Evolutionary conservation across 2,329 filamentous ascomycete genomes (phyloP).

Genomic region (Hypoxylon sp.): DNA sequence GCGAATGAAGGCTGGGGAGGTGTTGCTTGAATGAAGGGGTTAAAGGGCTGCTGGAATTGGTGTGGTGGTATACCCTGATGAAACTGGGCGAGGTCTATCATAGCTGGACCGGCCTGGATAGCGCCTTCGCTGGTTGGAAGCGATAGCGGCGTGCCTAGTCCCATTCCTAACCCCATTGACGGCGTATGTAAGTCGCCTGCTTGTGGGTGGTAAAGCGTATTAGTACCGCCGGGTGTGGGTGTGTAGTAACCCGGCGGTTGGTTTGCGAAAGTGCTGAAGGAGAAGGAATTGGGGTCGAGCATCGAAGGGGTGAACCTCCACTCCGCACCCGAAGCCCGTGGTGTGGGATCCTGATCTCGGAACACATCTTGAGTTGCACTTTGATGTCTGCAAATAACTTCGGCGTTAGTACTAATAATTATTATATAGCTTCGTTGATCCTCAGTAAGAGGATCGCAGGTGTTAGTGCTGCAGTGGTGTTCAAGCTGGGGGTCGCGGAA

Average conservation of each 20-base stretch:
- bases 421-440: slow-evolving; percentile 11
- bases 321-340: slow-evolving; percentile 82
- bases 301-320: slow-evolving; percentile 92
- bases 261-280: slow-evolving; percentile 84
- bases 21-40: slow-evolving; percentile 77
- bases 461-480: slow-evolving; percentile 26
- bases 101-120: slow-evolving; percentile 71
- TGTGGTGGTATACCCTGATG: slow-evolving; percentile 69
- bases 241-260: slow-evolving; percentile 89
- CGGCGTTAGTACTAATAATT: slow-evolving; percentile 36
- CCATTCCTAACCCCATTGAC: slow-evolving; percentile 79
- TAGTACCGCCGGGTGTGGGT: slow-evolving; percentile 85
- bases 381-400: slow-evolving; percentile 64
- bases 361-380: slow-evolving; percentile 62
- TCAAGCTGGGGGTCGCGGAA: slow-evolving; percentile 37
- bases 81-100: slow-evolving; percentile 78
- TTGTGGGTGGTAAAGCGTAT: slow-evolving; percentile 84
- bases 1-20: slow-evolving; percentile 75
- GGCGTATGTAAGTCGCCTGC: slow-evolving; percentile 91
- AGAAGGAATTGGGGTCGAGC: slow-evolving; percentile 86
- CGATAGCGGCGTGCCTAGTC: slow-evolving; percentile 84
- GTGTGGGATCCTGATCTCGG: slow-evolving; percentile 84
- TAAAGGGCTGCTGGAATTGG: slow-evolving; percentile 75
- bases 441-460: slow-evolving; percentile 17
- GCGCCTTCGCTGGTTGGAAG: slow-evolving; percentile 78